These are phyloP conservation scores for Hanseniaspora lindneri DNA, from an alignment of 805 yeast genomes.

Conservation along the genomic window DNA sequence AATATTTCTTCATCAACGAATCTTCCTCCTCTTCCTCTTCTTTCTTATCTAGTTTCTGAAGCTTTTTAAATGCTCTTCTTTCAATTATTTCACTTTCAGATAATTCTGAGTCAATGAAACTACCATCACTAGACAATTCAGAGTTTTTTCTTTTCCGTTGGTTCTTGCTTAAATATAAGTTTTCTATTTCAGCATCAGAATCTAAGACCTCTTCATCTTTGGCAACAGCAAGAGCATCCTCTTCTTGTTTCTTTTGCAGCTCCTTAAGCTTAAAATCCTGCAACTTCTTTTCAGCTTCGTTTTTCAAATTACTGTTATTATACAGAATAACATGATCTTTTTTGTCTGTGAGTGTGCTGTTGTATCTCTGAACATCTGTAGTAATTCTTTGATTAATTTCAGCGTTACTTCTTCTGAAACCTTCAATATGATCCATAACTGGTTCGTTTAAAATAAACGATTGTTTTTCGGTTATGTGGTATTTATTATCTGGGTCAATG, in stretches of 20 bases:
- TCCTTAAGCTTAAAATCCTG: conserved; percentile 9
- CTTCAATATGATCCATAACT: conserved; percentile 7
- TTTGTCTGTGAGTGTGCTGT: not conserved
- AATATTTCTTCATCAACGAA: conserved; percentile 9
- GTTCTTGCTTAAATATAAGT: conserved; percentile 22
- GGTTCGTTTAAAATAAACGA: conserved; percentile 12
- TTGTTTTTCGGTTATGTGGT: not conserved
- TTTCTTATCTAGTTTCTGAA: not conserved
- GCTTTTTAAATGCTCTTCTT: conserved; percentile 21
- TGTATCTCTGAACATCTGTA: conserved; percentile 1
- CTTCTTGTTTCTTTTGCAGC: not conserved
- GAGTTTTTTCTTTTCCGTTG: conserved; percentile 29
- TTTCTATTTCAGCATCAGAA: conserved; percentile 15
- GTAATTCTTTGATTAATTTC: not conserved
- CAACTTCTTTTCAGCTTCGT: conserved; percentile 9
- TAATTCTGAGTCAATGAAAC: conserved; percentile 16
- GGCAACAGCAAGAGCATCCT: not conserved
- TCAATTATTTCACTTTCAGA: conserved; percentile 27
- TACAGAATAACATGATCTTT: conserved; percentile 6
- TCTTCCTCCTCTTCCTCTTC: not conserved
- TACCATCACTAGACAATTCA: conserved; percentile 23
- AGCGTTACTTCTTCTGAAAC: conserved; percentile 10
- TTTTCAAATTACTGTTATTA: conserved; percentile 11
- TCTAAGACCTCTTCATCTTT: not conserved
- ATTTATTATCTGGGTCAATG: not conserved